Evolutionary conservation across 1,139 yeast species (phyloP).

Genomic region (Saccharomycopsis hybrid): DNA sequence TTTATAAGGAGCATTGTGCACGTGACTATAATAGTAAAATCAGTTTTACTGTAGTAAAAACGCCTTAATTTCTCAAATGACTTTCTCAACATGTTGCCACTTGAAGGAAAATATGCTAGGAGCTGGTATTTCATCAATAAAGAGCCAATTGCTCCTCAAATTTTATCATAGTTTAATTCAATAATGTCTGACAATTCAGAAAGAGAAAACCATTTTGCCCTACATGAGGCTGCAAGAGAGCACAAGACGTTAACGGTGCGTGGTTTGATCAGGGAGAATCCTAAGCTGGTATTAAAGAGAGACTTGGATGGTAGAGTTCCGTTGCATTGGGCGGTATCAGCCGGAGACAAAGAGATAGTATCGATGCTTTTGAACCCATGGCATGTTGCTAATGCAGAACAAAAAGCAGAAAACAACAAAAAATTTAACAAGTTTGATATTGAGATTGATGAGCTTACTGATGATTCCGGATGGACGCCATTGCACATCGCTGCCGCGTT

Average conservation of each 20-base stretch:
- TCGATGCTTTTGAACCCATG: slow-evolving; percentile 41
- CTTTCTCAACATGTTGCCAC: too few relatives aligned
- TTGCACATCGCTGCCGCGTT: slow-evolving; percentile 74
- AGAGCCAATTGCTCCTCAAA: neutral
- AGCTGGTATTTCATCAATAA: too few relatives aligned
- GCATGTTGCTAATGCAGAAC: slow-evolving; percentile 7
- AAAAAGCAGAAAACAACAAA: neutral
- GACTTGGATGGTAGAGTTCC: slow-evolving; percentile 82
- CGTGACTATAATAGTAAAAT: too few relatives aligned
- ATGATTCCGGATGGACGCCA: slow-evolving; percentile 84
- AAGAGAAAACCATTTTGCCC: slow-evolving; percentile 6
- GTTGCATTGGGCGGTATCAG: slow-evolving; percentile 84
- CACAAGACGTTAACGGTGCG: slow-evolving; percentile 45
- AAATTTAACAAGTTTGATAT: slow-evolving; percentile 29
- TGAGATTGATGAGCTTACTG: slow-evolving; percentile 64
- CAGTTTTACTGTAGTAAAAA: too few relatives aligned
- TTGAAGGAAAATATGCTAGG: too few relatives aligned
- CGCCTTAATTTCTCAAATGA: too few relatives aligned
- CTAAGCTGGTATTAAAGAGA: slow-evolving; percentile 37
- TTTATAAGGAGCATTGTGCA: too few relatives aligned
- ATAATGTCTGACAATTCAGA: too few relatives aligned
- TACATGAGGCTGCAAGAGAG: slow-evolving; percentile 58
- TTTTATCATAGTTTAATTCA: neutral
- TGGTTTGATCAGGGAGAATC: slow-evolving; percentile 41
- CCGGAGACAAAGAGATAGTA: slow-evolving; percentile 49